Conservation (phyloP, 257 asterid species). For the Avicennia marina region DNA sequence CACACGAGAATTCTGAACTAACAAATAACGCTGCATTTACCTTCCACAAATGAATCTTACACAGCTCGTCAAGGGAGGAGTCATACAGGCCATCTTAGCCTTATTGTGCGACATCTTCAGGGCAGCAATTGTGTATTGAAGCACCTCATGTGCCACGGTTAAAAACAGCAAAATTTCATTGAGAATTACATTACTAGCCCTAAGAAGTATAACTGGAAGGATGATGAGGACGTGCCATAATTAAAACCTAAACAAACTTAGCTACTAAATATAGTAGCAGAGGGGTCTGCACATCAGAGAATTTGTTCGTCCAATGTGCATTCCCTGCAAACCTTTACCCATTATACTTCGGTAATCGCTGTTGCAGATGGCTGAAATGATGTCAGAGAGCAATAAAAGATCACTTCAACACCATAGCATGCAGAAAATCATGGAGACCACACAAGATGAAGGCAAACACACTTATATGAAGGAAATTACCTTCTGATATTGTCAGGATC, state of each 20-base stretch:
- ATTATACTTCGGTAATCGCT: constrained; percentile 52
- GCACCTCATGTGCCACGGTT: constrained; percentile 89
- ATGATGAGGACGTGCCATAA: constrained; percentile 41
- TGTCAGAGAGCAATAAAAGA: constrained; percentile 60
- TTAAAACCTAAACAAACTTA: constrained; percentile 34
- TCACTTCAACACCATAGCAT: constrained; percentile 41
- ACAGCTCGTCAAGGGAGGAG: constrained; percentile 71
- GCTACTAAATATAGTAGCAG: constrained; percentile 25
- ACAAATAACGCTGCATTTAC: constrained; percentile 62
- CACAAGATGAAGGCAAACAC: constrained; percentile 24
- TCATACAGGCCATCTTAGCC: constrained; percentile 78
- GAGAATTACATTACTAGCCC: constrained; percentile 66
- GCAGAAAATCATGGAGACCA: constrained; percentile 34
- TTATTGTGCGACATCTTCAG: constrained; percentile 68
- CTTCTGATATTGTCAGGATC: constrained; percentile 89
- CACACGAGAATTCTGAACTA: constrained; percentile 60
- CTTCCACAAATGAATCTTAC: constrained; percentile 84
- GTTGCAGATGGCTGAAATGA: constrained; percentile 67
- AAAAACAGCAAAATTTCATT: constrained; percentile 57
- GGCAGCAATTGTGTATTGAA: constrained; percentile 72
- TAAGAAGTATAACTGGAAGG: constrained; percentile 48
- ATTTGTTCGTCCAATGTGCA: constrained; percentile 42
- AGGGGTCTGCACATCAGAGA: constrained; percentile 50
- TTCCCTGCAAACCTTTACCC: constrained; percentile 44
- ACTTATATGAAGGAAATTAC: constrained; percentile 39